A percentile compares a stretch with the other conserved stretches of the same genome.
Evolutionary conservation across 2,329 filamentous ascomycete genomes (phyloP).

Genomic region (Fusarium aywerte): DNA sequence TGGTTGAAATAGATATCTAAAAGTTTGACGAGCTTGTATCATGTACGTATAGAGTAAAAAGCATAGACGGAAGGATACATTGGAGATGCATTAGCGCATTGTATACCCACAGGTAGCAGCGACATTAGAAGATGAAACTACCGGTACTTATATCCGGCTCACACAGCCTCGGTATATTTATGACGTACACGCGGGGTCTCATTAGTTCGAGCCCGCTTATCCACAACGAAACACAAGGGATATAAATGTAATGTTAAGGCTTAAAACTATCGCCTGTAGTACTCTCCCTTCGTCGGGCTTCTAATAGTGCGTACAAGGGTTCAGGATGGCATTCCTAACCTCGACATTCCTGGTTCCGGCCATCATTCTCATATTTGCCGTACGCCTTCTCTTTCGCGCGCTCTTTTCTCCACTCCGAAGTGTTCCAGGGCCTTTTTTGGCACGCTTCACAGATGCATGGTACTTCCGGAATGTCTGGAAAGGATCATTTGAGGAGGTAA

Average conservation of each 20-base stretch:
- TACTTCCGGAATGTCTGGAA: conserved; percentile 13
- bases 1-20: conserved; percentile 47
- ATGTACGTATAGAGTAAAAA: conserved; percentile 17
- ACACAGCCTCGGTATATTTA: too few relatives aligned
- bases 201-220: background rate
- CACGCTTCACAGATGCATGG: conserved; percentile 16
- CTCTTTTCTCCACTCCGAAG: background rate
- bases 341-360: background rate
- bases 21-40: conserved; percentile 12
- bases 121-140: conserved; percentile 1
- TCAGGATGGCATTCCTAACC: background rate
- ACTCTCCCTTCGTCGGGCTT: too few relatives aligned
- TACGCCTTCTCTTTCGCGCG: background rate
- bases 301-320: background rate
- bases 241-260: too few relatives aligned
- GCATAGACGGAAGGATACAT: conserved; percentile 5
- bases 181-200: background rate
- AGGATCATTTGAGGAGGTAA: conserved; percentile 13
- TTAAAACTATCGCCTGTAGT: too few relatives aligned
- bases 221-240: background rate
- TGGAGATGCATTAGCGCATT: background rate
- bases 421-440: background rate
- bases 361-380: background rate
- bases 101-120: conserved; percentile 8
- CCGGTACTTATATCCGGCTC: background rate